Base-by-base conservation (phyloP, 768 basidiomycete genomes). In the Daedalea quercina region DNA sequence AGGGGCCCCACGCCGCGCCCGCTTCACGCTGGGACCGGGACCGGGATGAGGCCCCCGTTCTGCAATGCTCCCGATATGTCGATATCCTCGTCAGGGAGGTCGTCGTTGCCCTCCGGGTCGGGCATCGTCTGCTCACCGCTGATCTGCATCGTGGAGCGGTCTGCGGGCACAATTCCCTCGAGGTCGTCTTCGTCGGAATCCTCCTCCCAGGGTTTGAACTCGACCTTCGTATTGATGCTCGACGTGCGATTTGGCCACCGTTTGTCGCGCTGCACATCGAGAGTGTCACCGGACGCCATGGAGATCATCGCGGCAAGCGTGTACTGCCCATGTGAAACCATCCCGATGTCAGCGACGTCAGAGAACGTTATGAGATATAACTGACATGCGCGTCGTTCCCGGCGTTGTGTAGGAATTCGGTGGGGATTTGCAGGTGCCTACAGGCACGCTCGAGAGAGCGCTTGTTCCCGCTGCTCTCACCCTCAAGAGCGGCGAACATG, bases 361-460 rank as follows among this genome's bases (percentile, higher is more conserved):
- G 7, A 49, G 8, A 1, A 17, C 33, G 47, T 7, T 33, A 34
- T 31, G 26, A 47, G n/a, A 26, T 24, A 47, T 26, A n/a, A 65
- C 82, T 40, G 59, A 91, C 90, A 64, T 85, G 76, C 1, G 90
- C 90, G 65, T 93, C 89, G 61, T 92, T 93, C 0, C 90, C 90
- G 1, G 88, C 90, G 61, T 94, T 94, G 73, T 92, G 92, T 53
- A 87, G 68, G 58, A 75, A 71, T 31, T 73, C 57, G 1, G 79
- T 77, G 0, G 69, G 57, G 47, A 91, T 73, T 47, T 81, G 77
- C 20, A 94, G 74, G 48, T 83, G 78, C 44, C 71, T 69, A 66
- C 85, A 87, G 26, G 82, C 75, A 35, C 80, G 77, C 55, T 78
- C 78, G 20, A 94, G 76, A 1, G 73, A 69, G 44, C 78, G 69